Evolutionary conservation across 768 basidiomycete species (phyloP).

Genomic region (Boletus rubroflammeus): DNA sequence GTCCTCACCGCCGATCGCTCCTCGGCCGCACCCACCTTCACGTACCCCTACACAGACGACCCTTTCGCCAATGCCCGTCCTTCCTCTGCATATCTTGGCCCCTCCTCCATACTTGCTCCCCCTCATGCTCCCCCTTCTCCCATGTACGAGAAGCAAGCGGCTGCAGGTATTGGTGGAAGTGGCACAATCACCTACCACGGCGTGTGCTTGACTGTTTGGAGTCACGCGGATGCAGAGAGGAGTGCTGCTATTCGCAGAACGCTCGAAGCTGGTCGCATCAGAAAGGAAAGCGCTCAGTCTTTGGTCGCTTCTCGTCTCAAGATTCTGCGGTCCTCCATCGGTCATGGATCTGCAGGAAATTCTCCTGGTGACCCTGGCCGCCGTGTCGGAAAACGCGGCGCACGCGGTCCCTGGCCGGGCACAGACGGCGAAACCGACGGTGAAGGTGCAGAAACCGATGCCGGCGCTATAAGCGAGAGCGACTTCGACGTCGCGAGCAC

Average conservation of each 20-base stretch:
- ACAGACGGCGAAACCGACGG: conserved; percentile 69
- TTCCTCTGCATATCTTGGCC: conserved; percentile 77
- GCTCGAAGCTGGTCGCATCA: conserved; percentile 70
- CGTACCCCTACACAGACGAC: conserved; percentile 72
- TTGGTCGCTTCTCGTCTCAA: conserved; percentile 66
- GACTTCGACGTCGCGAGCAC: conserved; percentile 83
- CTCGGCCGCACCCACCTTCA: conserved; percentile 62
- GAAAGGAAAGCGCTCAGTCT: conserved; percentile 78
- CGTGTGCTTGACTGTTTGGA: conserved; percentile 93
- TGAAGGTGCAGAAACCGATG: conserved; percentile 68
- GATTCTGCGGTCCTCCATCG: conserved; percentile 52
- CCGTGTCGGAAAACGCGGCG: conserved; percentile 58
- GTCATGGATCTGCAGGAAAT: conserved; percentile 41
- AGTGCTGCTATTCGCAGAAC: conserved; percentile 80
- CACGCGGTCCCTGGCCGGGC: conserved; percentile 70
- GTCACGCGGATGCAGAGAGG: conserved; percentile 87
- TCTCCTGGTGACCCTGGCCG: conserved; percentile 47
- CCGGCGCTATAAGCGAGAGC: conserved; percentile 76
- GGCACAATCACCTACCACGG: conserved; percentile 73
- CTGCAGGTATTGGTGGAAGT: conserved; percentile 35
- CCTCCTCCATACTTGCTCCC: conserved; percentile 56
- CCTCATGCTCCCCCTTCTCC: conserved; percentile 28
- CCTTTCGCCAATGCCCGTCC: conserved; percentile 66
- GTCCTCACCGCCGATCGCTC: conserved; percentile 66
- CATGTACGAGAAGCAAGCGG: conserved; percentile 31